These are phyloP conservation scores for Exophiala lecanii-corni DNA, from an alignment of 2,329 filamentous ascomycete genomes.

Conservation along the genomic window DNA sequence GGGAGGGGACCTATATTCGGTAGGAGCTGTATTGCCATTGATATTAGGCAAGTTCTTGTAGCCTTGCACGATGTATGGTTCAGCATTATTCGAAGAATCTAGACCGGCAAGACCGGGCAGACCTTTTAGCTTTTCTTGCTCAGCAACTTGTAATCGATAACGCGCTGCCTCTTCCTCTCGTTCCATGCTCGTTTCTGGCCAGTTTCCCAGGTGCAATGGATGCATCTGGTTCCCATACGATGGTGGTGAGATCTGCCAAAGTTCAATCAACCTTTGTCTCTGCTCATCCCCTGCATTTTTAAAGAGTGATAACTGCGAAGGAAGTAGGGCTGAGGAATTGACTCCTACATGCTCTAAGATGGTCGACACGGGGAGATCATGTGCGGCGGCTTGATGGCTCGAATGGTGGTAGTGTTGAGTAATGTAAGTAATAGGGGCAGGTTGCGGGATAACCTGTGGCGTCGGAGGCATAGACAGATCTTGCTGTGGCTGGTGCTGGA, in stretches of 20 bases:
- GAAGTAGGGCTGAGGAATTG: conserved; percentile 63
- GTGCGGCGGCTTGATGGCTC: conserved; percentile 53
- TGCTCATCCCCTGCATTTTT: conserved; percentile 68
- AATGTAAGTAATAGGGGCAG: conserved; percentile 62
- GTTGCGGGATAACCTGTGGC: conserved; percentile 27
- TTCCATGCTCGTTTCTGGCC: conserved; percentile 52
- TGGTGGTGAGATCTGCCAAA: conserved; percentile 79
- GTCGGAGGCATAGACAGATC: conserved; percentile 30
- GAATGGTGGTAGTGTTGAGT: conserved; percentile 84
- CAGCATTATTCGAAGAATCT: conserved; percentile 49
- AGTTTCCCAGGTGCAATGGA: conserved; percentile 55
- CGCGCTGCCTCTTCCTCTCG: conserved; percentile 53
- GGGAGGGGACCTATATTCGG: conserved; percentile 13
- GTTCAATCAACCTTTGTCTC: conserved; percentile 68
- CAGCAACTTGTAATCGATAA: conserved; percentile 53
- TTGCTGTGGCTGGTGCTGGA: conserved; percentile 34
- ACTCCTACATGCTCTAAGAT: conserved; percentile 54
- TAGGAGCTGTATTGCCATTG: conserved; percentile 50
- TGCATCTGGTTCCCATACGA: conserved; percentile 53
- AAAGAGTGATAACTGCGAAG: conserved; percentile 74
- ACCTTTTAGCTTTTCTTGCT: conserved; percentile 43
- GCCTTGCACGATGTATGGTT: conserved; percentile 80
- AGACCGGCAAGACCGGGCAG: conserved; percentile 14
- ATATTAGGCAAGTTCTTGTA: conserved; percentile 67
- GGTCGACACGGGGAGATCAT: conserved; percentile 50